Evolutionary conservation across 2,329 filamentous ascomycete species (phyloP).

Genomic region (Albifimbria verrucaria): DNA sequence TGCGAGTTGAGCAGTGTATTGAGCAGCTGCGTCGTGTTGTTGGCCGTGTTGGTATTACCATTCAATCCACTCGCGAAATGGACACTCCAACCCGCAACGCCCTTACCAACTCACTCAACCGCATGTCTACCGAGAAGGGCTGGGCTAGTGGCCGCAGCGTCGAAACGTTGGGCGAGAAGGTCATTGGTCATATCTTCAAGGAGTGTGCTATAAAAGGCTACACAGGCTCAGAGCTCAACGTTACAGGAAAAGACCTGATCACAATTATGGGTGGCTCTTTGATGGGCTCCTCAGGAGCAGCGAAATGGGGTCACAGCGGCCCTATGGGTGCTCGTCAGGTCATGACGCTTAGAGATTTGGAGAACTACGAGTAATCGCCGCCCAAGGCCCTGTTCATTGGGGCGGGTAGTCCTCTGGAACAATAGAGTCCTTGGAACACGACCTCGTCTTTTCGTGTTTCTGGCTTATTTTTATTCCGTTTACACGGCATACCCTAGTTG

Average conservation of each 20-base stretch:
- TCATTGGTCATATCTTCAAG: slow-evolving; percentile 42
- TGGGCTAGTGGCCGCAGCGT: slow-evolving; percentile 66
- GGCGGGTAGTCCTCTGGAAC: too few species aligned
- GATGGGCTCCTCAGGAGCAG: slow-evolving; percentile 18
- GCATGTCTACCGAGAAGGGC: slow-evolving; percentile 39
- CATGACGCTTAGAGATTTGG: slow-evolving; percentile 28
- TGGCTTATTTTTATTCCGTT: too few species aligned
- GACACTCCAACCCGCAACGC: slow-evolving; percentile 21
- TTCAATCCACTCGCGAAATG: slow-evolving; percentile 19
- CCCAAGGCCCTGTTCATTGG: too few species aligned
- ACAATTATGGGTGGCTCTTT: slow-evolving; percentile 23
- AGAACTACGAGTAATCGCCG: slow-evolving; percentile 24
- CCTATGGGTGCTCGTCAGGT: slow-evolving; percentile 28
- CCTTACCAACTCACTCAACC: slow-evolving; percentile 32
- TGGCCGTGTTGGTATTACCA: slow-evolving; percentile 23
- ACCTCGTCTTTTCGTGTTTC: background rate
- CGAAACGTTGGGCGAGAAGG: slow-evolving; percentile 46
- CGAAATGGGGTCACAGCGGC: slow-evolving; percentile 17
- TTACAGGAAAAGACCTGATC: slow-evolving; percentile 25
- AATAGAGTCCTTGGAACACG: background rate
- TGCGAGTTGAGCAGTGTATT: slow-evolving; percentile 42
- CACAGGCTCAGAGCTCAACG: slow-evolving; percentile 20
- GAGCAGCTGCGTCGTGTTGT: slow-evolving; percentile 39
- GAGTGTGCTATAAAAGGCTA: slow-evolving; percentile 29
- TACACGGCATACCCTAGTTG: too few species aligned